Evolutionary conservation across 208 protist species (phyloP), one percentile per base, ranked within the genome.

Genomic region (Leishmania arabica): DNA sequence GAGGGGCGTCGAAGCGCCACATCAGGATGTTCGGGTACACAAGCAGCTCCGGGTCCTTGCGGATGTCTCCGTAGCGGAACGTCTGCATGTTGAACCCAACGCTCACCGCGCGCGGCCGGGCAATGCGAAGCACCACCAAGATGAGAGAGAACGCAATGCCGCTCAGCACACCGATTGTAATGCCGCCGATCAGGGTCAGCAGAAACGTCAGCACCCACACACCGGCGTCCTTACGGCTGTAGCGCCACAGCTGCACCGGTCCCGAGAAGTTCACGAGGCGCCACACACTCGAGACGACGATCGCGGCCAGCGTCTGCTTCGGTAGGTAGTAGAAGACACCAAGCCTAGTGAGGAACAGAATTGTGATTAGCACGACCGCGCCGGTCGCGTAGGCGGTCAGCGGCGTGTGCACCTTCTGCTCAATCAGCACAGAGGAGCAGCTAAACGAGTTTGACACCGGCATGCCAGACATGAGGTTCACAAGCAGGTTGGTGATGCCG

Each of bases 11-110:
- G 64, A 92, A 92, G 71, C 87, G 87, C 89, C 89, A 92, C 74
- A 92, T 75, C 21, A 92, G 85, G 21, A 92, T 88, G 64, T 89
- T 87, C n/a, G 89, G 89, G 78, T 92, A 90, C 45, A 92, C 89
- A 17, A 92, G 87, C 73, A 90, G 85, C 85, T 92, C 86, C 27
- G 85, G 83, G 40, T 92, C 89, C 68, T 92, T 88, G 70, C 83
- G 77, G 62, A 92, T 82, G 72, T 92, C 87, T 49, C 86, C 89
- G 75, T 89, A 92, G 75, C 75, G 84, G 53, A 87, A 87, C 1
- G 83, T 92, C 56, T 78, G 79, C 81, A 88, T 84, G 85, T 87
- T 89, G 77, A 92, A 92, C 58, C 89, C 89, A 27, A 92, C 87
- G 49, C 78, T 87, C n/a, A 89, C 86, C 19, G 87, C 83, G 1